Evolutionary conservation across 495 filamentous ascomycete species (phyloP).

Genomic region (Penicillium pancosmium): DNA sequence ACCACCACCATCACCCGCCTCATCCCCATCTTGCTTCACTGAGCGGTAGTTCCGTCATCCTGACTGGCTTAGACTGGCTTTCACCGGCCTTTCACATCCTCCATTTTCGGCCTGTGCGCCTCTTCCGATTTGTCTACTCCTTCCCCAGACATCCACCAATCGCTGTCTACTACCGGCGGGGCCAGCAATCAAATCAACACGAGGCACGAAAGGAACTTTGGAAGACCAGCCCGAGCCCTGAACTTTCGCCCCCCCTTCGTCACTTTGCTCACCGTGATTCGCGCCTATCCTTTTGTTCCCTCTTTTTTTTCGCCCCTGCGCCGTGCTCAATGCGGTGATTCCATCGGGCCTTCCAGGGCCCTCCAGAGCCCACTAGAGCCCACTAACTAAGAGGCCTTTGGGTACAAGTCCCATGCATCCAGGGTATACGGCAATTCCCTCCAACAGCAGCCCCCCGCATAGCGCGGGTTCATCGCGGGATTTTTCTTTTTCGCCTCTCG

Average conservation of each 20-base stretch:
- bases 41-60: constrained; percentile 7
- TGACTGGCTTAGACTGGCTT: constrained; percentile 10
- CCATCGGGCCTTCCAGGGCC: not conserved
- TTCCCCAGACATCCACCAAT: constrained; percentile 13
- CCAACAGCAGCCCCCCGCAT: not conserved
- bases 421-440: not conserved
- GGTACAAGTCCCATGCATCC: not conserved
- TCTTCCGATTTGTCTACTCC: constrained; percentile 13
- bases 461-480: not conserved
- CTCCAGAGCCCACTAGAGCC: not conserved
- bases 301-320: not conserved
- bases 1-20: constrained; percentile 5
- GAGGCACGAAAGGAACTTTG: constrained; percentile 3
- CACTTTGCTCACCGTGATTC: not conserved
- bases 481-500: constrained; percentile 5
- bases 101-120: constrained; percentile 8
- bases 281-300: constrained; percentile 1
- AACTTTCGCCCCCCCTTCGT: not conserved
- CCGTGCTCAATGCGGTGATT: not conserved
- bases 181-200: constrained; percentile 23
- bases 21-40: constrained; percentile 2
- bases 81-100: constrained; percentile 1
- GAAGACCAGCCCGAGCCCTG: not conserved
- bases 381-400: not conserved
- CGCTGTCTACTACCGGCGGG: constrained; percentile 3